A percentile compares a stretch with the other conserved stretches of the same genome.
Evolutionary conservation across 208 protist genomes (phyloP).

Genomic region (Wallacemonas collosoma): DNA sequence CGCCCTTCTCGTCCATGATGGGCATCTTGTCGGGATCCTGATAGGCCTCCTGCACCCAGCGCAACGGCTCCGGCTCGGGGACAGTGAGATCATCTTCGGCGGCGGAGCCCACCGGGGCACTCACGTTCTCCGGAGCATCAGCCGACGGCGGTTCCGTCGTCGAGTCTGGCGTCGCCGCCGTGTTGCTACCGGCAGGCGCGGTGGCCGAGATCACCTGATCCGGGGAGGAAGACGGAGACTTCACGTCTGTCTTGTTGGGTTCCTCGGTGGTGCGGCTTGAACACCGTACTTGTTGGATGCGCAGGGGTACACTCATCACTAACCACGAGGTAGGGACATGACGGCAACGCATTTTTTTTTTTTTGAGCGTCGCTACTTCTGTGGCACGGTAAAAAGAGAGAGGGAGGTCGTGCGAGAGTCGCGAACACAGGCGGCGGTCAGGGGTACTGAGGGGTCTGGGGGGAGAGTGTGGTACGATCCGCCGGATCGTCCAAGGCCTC

Average conservation of each 20-base stretch:
- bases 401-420: too few species aligned
- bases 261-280: background rate
- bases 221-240: too few species aligned
- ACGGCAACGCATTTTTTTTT: background rate
- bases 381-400: too few species aligned
- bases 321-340: background rate
- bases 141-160: background rate
- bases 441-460: too few species aligned
- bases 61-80: constrained; percentile 52
- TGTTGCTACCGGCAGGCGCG: too few species aligned
- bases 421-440: too few species aligned
- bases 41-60: constrained; percentile 69
- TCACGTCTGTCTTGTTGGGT: background rate
- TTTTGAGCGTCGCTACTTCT: too few species aligned
- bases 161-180: background rate
- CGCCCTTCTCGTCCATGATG: constrained; percentile 73
- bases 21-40: constrained; percentile 43
- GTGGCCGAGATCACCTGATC: too few species aligned
- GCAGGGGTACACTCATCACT: background rate
- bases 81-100: constrained; percentile 16
- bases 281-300: background rate
- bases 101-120: background rate
- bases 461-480: too few species aligned
- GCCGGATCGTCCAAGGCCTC: too few species aligned
- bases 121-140: background rate